A percentile compares a stretch with the other conserved stretches of the same genome.
Evolutionary conservation across 2,329 filamentous ascomycete genomes (phyloP).

Genomic region (Botryotinia convoluta): DNA sequence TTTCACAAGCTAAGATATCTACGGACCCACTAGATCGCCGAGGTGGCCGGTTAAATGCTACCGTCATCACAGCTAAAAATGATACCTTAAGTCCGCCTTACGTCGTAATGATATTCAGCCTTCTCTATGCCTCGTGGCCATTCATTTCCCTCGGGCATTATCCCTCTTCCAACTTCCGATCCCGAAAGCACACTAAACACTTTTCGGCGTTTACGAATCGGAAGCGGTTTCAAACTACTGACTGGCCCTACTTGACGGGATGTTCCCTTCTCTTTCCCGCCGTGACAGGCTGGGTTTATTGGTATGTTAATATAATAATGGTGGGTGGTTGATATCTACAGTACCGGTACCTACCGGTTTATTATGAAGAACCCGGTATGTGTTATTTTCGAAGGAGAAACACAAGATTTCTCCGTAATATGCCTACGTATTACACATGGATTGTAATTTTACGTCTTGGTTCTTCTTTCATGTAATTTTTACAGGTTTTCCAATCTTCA

Average conservation of each 20-base stretch:
- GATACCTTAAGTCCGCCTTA: slow-evolving; percentile 1
- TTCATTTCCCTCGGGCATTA: background rate
- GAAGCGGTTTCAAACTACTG: background rate
- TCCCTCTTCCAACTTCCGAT: background rate
- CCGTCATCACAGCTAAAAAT: background rate
- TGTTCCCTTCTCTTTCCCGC: background rate
- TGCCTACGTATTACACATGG: background rate
- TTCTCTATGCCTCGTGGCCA: background rate
- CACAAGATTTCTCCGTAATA: background rate
- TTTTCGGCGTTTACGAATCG: background rate
- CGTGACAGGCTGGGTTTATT: background rate
- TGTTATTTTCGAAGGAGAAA: background rate
- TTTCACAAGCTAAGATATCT: background rate
- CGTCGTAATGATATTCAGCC: background rate
- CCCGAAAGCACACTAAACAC: background rate
- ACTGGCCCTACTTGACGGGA: background rate
- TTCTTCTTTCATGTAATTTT: background rate
- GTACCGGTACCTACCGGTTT: background rate
- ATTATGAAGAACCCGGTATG: background rate
- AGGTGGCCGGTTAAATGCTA: slow-evolving; percentile 1
- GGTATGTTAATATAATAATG: background rate
- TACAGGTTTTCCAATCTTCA: background rate
- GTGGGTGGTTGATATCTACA: background rate
- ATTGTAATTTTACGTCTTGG: background rate
- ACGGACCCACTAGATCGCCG: background rate